Percentiles rank a stretch among this genome's conserved stretches.
phyloP scores from a whole-genome alignment of 495 filamentous ascomycete genomes.

The Pseudoneurospora amorphoporcata region DNA sequence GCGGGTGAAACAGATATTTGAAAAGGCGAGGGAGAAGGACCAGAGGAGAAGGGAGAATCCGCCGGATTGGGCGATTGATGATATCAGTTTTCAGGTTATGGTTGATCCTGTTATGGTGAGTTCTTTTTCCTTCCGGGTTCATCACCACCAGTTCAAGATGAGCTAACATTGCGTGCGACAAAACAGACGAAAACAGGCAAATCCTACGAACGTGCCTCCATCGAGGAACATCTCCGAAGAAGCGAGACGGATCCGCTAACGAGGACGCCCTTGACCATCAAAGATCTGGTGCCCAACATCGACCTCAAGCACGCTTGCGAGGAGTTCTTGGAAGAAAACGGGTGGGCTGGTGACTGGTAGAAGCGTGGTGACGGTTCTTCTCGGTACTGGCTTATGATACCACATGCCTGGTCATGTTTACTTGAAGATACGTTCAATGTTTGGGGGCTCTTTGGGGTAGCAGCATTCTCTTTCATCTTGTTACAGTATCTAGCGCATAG shows the following conservation, averaged over 20 bases:
- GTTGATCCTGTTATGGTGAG: conserved; percentile 75
- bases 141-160: no score
- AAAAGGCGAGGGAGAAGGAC: conserved; percentile 37
- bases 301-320: conserved; percentile 75
- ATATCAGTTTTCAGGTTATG: conserved; percentile 87
- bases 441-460: not conserved
- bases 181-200: conserved; percentile 70
- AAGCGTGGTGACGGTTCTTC: not conserved
- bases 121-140: not conserved
- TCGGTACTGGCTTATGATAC: not conserved
- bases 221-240: conserved; percentile 74
- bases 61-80: conserved; percentile 81
- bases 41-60: conserved; percentile 51
- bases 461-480: not conserved
- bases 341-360: conserved; percentile 91
- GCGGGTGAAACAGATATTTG: conserved; percentile 38
- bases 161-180: not conserved
- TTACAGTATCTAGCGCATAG: not conserved
- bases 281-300: conserved; percentile 76
- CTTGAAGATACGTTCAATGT: not conserved
- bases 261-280: conserved; percentile 54
- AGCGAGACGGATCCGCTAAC: conserved; percentile 74
- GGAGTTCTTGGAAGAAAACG: conserved; percentile 75
- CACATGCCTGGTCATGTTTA: not conserved
- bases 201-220: conserved; percentile 81